Evolutionary conservation across 768 basidiomycete genomes (phyloP).

Genomic region (Agaricus sinodeliciosus): DNA sequence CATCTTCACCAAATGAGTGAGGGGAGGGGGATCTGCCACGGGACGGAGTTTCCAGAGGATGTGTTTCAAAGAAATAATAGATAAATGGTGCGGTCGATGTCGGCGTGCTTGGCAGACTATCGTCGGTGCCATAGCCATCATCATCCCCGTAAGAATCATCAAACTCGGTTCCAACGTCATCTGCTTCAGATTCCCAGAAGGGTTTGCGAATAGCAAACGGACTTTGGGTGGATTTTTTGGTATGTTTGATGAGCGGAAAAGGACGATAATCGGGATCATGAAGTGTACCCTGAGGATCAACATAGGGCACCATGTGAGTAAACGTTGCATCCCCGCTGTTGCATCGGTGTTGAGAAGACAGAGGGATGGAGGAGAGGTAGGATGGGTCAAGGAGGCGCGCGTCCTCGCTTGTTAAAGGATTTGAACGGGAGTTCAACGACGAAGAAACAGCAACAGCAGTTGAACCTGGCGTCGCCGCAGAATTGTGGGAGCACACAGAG

Average conservation of each 20-base stretch:
- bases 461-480: not conserved
- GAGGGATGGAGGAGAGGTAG: conserved; percentile 11
- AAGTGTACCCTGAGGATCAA: conserved; percentile 15
- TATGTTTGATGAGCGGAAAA: conserved; percentile 12
- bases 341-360: not conserved
- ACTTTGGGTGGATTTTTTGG: not conserved
- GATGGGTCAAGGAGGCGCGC: conserved; percentile 15
- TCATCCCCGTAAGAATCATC: not conserved
- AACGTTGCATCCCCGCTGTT: not conserved
- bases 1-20: not conserved
- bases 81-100: conserved; percentile 8
- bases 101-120: not conserved
- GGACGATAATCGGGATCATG: conserved; percentile 16
- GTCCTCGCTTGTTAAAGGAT: conserved; percentile 9
- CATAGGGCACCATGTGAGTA: conserved; percentile 9
- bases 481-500: not conserved
- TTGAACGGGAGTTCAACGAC: not conserved
- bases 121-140: not conserved
- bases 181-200: conserved; percentile 4
- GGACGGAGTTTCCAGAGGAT: not conserved
- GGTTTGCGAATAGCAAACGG: conserved; percentile 7
- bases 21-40: not conserved
- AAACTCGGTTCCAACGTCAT: not conserved
- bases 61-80: conserved; percentile 7
- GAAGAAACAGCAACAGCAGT: not conserved